A percentile compares a stretch with the other conserved stretches of the same genome.
phyloP scores from a whole-genome alignment of 2,329 filamentous ascomycete genomes.

The Hypoxylon sp. region DNA sequence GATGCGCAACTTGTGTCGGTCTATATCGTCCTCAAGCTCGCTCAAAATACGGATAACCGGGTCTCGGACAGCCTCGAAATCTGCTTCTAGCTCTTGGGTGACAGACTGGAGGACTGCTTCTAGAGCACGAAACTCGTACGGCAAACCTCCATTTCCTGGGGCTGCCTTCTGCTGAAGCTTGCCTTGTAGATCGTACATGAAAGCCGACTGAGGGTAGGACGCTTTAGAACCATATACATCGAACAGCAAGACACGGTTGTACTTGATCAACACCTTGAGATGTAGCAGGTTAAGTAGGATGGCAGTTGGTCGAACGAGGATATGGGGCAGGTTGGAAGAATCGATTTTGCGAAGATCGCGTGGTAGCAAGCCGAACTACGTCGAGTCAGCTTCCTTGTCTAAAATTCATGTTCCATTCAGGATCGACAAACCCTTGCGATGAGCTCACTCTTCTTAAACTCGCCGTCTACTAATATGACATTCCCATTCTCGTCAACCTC shows the following conservation, averaged over 20 bases:
- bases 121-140: constrained; percentile 96
- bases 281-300: constrained; percentile 98
- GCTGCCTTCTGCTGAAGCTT: constrained; percentile 86
- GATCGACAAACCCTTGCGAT: constrained; percentile 83
- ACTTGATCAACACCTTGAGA: constrained; percentile 93
- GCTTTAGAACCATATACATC: constrained; percentile 96
- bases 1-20: constrained; percentile 90
- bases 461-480: constrained; percentile 91
- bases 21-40: constrained; percentile 96
- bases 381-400: constrained; percentile 31
- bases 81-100: constrained; percentile 90
- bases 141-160: constrained; percentile 74
- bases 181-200: constrained; percentile 97
- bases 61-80: constrained; percentile 94
- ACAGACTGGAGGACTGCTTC: constrained; percentile 96
- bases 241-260: constrained; percentile 93
- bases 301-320: constrained; percentile 90
- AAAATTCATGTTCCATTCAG: background rate
- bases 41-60: constrained; percentile 90
- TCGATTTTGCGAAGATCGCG: constrained; percentile 98
- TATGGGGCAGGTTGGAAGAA: constrained; percentile 94
- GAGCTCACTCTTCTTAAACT: constrained; percentile 97
- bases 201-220: constrained; percentile 94
- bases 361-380: constrained; percentile 88
- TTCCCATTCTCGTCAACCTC: constrained; percentile 95